Percentiles rank a stretch among this genome's conserved stretches.
Conservation (phyloP, 176 grass and related monocot genomes). For the Oryza nivara region DNA sequence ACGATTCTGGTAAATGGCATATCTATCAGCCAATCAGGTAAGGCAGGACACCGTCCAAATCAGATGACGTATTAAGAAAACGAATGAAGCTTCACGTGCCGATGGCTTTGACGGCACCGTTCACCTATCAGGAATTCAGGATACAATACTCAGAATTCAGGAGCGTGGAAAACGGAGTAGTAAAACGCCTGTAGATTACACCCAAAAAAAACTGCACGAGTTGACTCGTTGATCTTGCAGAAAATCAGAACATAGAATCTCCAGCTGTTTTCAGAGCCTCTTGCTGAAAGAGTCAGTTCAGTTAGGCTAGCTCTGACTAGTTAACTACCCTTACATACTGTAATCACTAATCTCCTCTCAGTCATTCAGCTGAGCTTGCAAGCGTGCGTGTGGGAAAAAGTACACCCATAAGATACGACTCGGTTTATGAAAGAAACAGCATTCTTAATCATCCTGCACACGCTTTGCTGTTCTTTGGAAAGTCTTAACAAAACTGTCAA, state of each 20-base stretch:
- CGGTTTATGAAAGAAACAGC: neutral
- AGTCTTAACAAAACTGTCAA: slow-evolving; percentile 6
- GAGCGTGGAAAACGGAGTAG: neutral
- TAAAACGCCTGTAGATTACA: neutral
- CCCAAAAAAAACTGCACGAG: neutral
- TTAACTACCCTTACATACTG: neutral
- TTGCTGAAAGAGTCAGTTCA: slow-evolving; percentile 9
- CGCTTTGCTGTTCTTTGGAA: slow-evolving; percentile 16
- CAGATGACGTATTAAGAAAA: neutral
- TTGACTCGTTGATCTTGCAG: neutral
- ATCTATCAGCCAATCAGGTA: neutral
- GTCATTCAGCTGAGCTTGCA: neutral
- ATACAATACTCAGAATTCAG: neutral
- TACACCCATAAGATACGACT: slow-evolving; percentile 5
- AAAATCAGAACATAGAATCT: neutral
- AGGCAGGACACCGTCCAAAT: neutral
- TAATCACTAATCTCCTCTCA: neutral
- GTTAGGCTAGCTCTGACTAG: slow-evolving; percentile 16
- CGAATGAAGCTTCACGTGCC: neutral
- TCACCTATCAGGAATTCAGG: neutral
- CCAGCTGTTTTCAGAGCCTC: neutral
- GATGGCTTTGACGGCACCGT: neutral
- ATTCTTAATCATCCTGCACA: slow-evolving; percentile 2
- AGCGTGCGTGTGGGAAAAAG: neutral
- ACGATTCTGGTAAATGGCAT: neutral